phyloP scores from a whole-genome alignment of 2,329 filamentous ascomycete genomes.

The Penicillium oxalicum region DNA sequence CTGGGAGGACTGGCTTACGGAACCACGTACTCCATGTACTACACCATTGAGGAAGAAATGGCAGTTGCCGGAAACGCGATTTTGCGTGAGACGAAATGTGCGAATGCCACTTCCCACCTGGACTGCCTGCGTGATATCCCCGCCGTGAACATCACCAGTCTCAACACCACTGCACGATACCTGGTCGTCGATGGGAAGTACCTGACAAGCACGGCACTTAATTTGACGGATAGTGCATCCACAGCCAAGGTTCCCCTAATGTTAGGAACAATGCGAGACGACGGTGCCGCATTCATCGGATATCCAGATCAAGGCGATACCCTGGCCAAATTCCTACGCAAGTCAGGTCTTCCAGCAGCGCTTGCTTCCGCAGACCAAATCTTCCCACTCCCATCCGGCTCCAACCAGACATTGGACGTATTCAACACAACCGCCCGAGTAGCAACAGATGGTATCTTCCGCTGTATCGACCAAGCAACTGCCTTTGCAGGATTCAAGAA shows the following conservation, averaged over 20 bases:
- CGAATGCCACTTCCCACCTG: conserved; percentile 38
- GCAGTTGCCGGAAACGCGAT: conserved; percentile 47
- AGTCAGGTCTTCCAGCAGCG: conserved; percentile 6
- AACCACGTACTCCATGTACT: conserved; percentile 54
- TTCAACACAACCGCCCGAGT: conserved; percentile 52
- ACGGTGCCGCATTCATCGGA: conserved; percentile 43
- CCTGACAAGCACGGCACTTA: conserved; percentile 11
- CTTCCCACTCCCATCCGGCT: conserved; percentile 41
- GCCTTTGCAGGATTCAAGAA: conserved; percentile 45
- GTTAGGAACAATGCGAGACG: conserved; percentile 19
- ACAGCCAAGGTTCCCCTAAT: conserved; percentile 20
- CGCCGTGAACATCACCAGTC: conserved; percentile 7
- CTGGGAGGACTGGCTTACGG: conserved; percentile 55
- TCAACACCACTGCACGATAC: conserved; percentile 12
- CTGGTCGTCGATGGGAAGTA: conserved; percentile 19
- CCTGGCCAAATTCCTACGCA: conserved; percentile 42
- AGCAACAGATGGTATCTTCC: conserved; percentile 55
- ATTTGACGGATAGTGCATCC: conserved; percentile 7
- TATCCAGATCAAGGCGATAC: conserved; percentile 40
- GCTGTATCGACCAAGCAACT: conserved; percentile 56
- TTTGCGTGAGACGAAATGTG: conserved; percentile 49
- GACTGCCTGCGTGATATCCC: conserved; percentile 42
- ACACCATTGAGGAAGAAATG: conserved; percentile 51
- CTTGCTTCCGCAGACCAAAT: conserved; percentile 5
- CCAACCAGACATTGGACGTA: conserved; percentile 50